These are phyloP conservation scores for Yarrowia divulgata DNA, from an alignment of 805 yeast species.

Conservation along the genomic window DNA sequence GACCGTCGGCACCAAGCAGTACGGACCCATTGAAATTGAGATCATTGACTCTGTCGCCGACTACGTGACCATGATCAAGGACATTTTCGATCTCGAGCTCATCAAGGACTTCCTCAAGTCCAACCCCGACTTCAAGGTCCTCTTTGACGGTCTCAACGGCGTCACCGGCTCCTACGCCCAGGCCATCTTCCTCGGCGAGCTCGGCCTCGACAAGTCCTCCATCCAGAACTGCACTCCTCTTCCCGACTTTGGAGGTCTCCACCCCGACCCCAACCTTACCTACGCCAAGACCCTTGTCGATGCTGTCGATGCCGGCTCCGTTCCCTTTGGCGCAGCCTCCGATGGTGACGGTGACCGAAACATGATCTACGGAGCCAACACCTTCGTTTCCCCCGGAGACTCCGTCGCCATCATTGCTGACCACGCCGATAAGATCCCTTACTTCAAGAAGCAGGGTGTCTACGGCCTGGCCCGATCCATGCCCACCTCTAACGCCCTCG, in stretches of 20 bases:
- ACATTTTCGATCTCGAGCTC: conserved; percentile 84
- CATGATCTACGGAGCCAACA: conserved; percentile 94
- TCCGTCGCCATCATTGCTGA: conserved; percentile 97
- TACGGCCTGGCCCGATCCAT: conserved; percentile 94
- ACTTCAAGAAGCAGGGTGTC: conserved; percentile 83
- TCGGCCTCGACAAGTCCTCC: conserved; percentile 72
- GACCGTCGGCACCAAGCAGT: conserved; percentile 59
- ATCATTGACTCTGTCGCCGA: conserved; percentile 81
- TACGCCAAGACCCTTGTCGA: conserved; percentile 89
- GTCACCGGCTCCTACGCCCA: conserved; percentile 96
- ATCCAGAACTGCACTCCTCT: conserved; percentile 81
- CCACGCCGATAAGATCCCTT: conserved; percentile 90
- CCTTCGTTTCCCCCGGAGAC: conserved; percentile 98
- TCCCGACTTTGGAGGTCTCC: conserved; percentile 96
- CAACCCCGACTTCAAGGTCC: conserved; percentile 67
- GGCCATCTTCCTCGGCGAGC: conserved; percentile 81
- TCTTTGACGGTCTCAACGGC: conserved; percentile 92
- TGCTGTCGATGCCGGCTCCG: conserved; percentile 78
- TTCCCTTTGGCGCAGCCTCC: conserved; percentile 97
- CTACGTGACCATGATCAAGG: conserved; percentile 79
- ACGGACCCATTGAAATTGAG: conserved; percentile 75
- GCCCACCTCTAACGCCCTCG: conserved; percentile 97
- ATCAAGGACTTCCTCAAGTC: conserved; percentile 72
- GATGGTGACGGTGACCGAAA: conserved; percentile 99
- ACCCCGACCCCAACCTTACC: conserved; percentile 97